Evolutionary conservation across 352 stramenopile genomes (phyloP).

Genomic region (Peronospora destructor): DNA sequence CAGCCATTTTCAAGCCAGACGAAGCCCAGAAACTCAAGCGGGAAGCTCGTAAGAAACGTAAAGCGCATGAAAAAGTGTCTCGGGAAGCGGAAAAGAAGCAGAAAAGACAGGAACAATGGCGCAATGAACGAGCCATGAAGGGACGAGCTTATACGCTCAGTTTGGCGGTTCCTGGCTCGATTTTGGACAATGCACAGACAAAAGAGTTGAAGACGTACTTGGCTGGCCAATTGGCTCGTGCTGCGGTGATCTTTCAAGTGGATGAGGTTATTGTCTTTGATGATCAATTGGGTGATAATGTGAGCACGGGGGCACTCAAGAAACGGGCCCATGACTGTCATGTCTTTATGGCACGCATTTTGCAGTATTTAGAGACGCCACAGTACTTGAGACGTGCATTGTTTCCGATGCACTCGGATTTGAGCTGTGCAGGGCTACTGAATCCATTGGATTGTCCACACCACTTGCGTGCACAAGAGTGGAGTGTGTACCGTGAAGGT

Average conservation of each 20-base stretch:
- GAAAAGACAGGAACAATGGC: conserved; percentile 23
- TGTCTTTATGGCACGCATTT: conserved; percentile 83
- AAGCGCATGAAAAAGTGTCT: conserved; percentile 44
- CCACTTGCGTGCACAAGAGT: conserved; percentile 92
- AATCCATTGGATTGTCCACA: conserved; percentile 95
- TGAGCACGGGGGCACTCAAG: conserved; percentile 46
- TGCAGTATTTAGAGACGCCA: conserved; percentile 97
- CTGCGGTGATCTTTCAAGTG: conserved; percentile 95
- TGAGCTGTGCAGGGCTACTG: conserved; percentile 95
- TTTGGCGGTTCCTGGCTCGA: conserved; percentile 93
- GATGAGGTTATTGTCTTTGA: conserved; percentile 99
- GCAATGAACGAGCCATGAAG: conserved; percentile 38
- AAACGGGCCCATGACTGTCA: conserved; percentile 63
- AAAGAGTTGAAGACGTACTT: conserved; percentile 95
- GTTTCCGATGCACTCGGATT: conserved; percentile 95
- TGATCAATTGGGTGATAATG: conserved; percentile 82
- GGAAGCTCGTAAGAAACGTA: conserved; percentile 65
- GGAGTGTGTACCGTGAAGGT: conserved; percentile 88
- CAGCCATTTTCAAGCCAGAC: conserved; percentile 9
- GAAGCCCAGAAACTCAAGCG: conserved; percentile 40
- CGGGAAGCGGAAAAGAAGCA: conserved; percentile 36
- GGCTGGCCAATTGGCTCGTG: conserved; percentile 93
- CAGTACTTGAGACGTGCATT: conserved; percentile 96
- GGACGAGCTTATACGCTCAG: conserved; percentile 89
- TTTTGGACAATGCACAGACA: conserved; percentile 96